Percentiles rank a stretch among this genome's conserved stretches.
These are phyloP conservation scores for Penicillium aurantiogriseum DNA, from an alignment of 2,329 filamentous ascomycete species.

Conservation along the genomic window DNA sequence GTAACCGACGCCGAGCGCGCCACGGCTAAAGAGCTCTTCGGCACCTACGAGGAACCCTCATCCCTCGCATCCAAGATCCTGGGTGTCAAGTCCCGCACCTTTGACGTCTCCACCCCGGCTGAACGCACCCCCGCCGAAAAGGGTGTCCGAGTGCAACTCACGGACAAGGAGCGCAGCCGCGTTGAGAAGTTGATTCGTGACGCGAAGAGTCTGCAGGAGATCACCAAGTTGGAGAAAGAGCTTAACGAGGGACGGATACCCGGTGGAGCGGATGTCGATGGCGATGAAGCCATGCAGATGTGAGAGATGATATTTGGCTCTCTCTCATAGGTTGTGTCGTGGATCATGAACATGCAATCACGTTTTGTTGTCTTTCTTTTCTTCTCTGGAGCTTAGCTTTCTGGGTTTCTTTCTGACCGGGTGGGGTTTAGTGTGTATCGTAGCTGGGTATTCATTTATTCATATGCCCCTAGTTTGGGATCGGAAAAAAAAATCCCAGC, in stretches of 20 bases:
- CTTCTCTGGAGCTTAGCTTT: slow-evolving; percentile 14
- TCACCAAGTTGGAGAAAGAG: slow-evolving; percentile 85
- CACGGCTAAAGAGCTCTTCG: slow-evolving; percentile 77
- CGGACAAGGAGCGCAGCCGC: slow-evolving; percentile 80
- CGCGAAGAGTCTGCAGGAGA: slow-evolving; percentile 85
- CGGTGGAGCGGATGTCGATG: slow-evolving; percentile 51
- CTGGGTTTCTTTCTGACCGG: slow-evolving; percentile 9
- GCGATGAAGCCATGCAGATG: slow-evolving; percentile 40
- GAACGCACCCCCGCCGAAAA: slow-evolving; percentile 52
- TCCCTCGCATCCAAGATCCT: slow-evolving; percentile 81
- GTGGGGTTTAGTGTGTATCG: slow-evolving; percentile 16
- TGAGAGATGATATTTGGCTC: slow-evolving; percentile 18
- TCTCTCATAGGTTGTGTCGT: neutral
- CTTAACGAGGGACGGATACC: slow-evolving; percentile 86
- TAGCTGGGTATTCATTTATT: slow-evolving; percentile 10
- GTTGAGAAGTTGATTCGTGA: slow-evolving; percentile 85
- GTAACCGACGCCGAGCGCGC: slow-evolving; percentile 82
- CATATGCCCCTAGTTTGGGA: slow-evolving; percentile 1
- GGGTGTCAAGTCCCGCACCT: slow-evolving; percentile 75
- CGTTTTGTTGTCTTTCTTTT: slow-evolving; percentile 11
- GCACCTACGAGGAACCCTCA: slow-evolving; percentile 72
- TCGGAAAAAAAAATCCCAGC: neutral
- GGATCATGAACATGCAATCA: slow-evolving; percentile 15
- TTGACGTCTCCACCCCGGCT: slow-evolving; percentile 53
- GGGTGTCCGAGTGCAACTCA: slow-evolving; percentile 77